Evolutionary conservation across 306 rosid genomes (phyloP), one percentile per base, ranked within the genome.

Genomic region (Vigna hirtella): DNA sequence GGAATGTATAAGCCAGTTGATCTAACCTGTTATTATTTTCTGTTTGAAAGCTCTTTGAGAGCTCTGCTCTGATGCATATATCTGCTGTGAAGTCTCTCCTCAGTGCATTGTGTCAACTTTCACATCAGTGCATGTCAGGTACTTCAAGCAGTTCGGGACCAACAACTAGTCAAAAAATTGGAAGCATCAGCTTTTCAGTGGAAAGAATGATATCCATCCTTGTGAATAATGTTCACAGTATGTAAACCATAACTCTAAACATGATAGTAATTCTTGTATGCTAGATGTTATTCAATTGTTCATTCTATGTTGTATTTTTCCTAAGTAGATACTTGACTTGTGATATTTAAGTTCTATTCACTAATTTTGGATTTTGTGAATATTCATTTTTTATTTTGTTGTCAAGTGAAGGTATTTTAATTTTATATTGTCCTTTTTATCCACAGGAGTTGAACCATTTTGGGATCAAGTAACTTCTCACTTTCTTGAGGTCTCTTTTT

Each of bases 171-270:
- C 98, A 90, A 86, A 92, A 88, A 87, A 70, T 94, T 75, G 98
- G 97, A 81, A 94, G 86, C 84, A 89, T 94, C 77, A 88, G 85
- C 72, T 94, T 94, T 87, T 94, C 97, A 10, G 97, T 95, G 86
- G 97, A 95, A 73, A 87, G 98, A 83, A 95, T 95, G 91, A 89
- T 95, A 83, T 95, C 97, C 76, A 86, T 95, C 86, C 91, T 95
- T 66, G 92, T 88, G 76, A 95, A 92, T 86, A 95, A 95, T 88
- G 88, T 91, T 76, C 98, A 95, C 88, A 89, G 98, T 94, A 90
- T 20, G 98, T 87, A 53, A 59, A 73, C 47, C 66, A 56, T 78
- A 72, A 75, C 76, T 69, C 9, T 78, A 68, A 63, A 49, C 67
- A 34, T 51, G 42, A 73, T 65, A 36, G 36, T 76, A 72, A 66